phyloP scores from a whole-genome alignment of 2,329 filamentous ascomycete species.

The Cephalotrichum gorgonifer region DNA sequence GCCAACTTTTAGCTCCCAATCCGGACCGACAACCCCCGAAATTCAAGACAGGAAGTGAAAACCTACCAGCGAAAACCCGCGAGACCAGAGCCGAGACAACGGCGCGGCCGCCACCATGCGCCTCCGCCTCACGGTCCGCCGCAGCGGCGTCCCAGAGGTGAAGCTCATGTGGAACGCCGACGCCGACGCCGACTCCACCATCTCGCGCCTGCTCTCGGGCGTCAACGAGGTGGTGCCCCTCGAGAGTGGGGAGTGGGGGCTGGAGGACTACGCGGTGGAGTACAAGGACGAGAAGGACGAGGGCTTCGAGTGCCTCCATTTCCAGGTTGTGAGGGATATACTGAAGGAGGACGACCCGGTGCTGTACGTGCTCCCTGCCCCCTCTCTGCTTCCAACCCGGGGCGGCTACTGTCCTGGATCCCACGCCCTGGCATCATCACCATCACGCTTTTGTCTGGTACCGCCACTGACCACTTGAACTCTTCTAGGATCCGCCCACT shows the following conservation, averaged over 20 bases:
- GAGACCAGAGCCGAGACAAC: background rate
- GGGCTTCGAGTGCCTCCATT: constrained; percentile 82
- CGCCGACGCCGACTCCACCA: constrained; percentile 49
- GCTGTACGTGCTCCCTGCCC: constrained; percentile 43
- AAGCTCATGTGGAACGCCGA: constrained; percentile 62
- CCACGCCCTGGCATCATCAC: too few relatives aligned
- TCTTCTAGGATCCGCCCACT: constrained; percentile 63
- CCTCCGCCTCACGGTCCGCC: constrained; percentile 61
- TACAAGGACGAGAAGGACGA: constrained; percentile 42
- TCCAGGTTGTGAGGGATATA: constrained; percentile 57
- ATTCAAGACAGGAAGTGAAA: background rate
- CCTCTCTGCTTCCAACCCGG: background rate
- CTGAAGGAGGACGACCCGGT: constrained; percentile 79
- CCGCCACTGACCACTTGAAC: background rate
- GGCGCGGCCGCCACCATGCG: constrained; percentile 37
- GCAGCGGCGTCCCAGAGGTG: constrained; percentile 62
- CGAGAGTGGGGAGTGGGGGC: constrained; percentile 70
- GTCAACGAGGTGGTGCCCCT: constrained; percentile 75
- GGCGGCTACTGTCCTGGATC: too few relatives aligned
- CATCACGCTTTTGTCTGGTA: background rate
- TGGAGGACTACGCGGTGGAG: constrained; percentile 85
- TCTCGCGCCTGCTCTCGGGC: constrained; percentile 66
- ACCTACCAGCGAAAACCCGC: background rate
- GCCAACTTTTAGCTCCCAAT: background rate
- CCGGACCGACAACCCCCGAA: background rate